Conservation (phyloP, 176 grass and related monocot genomes). For the Lolium multiflorum region DNA sequence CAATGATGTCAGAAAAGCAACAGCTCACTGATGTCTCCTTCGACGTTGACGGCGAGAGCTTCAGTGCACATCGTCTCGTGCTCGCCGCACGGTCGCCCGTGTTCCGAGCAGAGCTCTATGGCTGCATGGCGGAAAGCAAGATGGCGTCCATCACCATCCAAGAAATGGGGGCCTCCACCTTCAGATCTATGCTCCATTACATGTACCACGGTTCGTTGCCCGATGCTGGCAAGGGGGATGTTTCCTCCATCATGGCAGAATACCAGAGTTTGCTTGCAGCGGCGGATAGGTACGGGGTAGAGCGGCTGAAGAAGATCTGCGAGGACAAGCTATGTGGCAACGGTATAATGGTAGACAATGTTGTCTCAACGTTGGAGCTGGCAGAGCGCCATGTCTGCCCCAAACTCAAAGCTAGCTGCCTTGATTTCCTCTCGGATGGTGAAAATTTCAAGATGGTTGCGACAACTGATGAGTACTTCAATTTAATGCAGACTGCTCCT, state of each 20-base stretch:
- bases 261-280: background rate
- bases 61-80: conserved; percentile 32
- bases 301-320: conserved; percentile 11
- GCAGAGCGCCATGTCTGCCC: background rate
- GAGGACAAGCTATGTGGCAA: background rate
- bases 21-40: conserved; percentile 24
- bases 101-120: background rate
- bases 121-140: background rate
- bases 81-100: background rate
- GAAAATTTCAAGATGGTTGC: too few relatives aligned
- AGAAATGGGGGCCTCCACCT: conserved; percentile 18
- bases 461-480: conserved; percentile 28
- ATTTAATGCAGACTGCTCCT: background rate
- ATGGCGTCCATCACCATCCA: background rate
- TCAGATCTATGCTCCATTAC: conserved; percentile 38
- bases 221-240: background rate
- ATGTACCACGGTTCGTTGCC: conserved; percentile 20
- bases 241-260: background rate
- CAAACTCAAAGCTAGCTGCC: conserved; percentile 19
- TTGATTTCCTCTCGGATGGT: too few relatives aligned
- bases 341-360: background rate
- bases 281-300: background rate
- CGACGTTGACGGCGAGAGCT: background rate
- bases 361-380: background rate
- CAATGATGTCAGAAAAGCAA: background rate